Conservation (phyloP, 1,284 basidiomycete genomes). For the Rhodotorula glutinis region DNA sequence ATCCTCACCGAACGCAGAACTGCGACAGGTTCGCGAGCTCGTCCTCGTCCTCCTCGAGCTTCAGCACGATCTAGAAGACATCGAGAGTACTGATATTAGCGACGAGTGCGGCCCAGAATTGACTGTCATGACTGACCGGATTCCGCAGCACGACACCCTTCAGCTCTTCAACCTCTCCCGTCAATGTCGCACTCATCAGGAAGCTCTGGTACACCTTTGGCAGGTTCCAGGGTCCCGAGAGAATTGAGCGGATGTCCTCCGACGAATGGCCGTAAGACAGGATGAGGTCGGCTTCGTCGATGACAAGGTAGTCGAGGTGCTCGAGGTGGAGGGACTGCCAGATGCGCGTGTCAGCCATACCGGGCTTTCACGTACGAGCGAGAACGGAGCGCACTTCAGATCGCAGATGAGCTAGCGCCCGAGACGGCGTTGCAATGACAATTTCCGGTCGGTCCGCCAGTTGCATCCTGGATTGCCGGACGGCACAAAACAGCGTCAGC, state of each 20-base stretch:
- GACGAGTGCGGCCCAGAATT: neutral
- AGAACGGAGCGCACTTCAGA: slow-evolving; percentile 58
- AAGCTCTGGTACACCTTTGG: slow-evolving; percentile 91
- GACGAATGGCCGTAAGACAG: slow-evolving; percentile 91
- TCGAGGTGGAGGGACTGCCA: slow-evolving; percentile 59
- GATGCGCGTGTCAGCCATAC: neutral
- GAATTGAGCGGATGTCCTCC: slow-evolving; percentile 80
- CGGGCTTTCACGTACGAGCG: neutral
- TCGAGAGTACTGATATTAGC: neutral
- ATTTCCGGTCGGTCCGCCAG: slow-evolving; percentile 91
- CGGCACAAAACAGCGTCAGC: neutral
- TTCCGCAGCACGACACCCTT: slow-evolving; percentile 83
- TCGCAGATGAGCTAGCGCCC: slow-evolving; percentile 73
- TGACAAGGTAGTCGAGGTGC: slow-evolving; percentile 78
- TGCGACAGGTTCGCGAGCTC: slow-evolving; percentile 76
- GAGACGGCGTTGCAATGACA: slow-evolving; percentile 85
- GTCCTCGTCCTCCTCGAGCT: slow-evolving; percentile 78
- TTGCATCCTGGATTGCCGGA: slow-evolving; percentile 56
- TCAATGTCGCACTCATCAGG: slow-evolving; percentile 97
- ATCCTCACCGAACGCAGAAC: slow-evolving; percentile 68
- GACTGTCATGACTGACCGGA: slow-evolving; percentile 62
- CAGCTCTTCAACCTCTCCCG: slow-evolving; percentile 85
- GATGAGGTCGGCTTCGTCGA: slow-evolving; percentile 97
- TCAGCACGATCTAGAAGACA: slow-evolving; percentile 67
- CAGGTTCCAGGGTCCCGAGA: slow-evolving; percentile 65